Evolutionary conservation across 495 filamentous ascomycete species (phyloP), one percentile per base, ranked within the genome.

Genomic region (Bombardia bombarda): DNA sequence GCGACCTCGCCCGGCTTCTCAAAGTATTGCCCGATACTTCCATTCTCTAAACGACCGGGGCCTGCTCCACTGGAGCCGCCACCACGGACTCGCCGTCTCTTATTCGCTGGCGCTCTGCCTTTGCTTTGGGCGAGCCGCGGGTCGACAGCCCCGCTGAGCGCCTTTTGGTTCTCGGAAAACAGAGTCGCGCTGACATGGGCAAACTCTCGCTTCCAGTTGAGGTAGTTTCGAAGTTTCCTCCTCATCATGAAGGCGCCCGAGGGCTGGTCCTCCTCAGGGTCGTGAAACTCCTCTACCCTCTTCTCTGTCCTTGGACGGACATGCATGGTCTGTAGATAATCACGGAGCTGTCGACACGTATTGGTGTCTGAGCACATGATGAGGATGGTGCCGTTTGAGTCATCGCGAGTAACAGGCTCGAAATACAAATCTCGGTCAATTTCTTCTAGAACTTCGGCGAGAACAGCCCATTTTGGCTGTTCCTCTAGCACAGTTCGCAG

Each of bases 331-430:
- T 90, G 84, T 24, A 98, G 69, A 56, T 87, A 97, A 55, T 96
- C 90, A 32, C 89, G 79, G 23, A 98, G 72, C 52, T 98, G 92
- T 9, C 83, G 79, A 55, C 88, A 95, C 13, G 87, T 94, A 36
- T 80, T 80, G 52, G 85, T 79, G 53, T 95, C 93, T 10, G 80
- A 81, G 55, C 93, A 97, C 92, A 98, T 97, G 49, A 98, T 86
- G 26, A 98, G 61, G 32, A 93, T 86, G 2, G 87, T 87, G 32
- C 84, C 84, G 56, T 89, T 95, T 3, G 90, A 94, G 54, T 88
- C 87, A 66, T 90, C 86, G n/a, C 72, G 68, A 13, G 67, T 60
- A 3, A 64, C 58, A 10, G 87, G 87, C 47, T 94, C 87, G 39
- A 94, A 79, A 55, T 93, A 94, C 28, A 83, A 72, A 50, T 96